These are phyloP conservation scores for Staphylotrichum tortipilum DNA, from an alignment of 495 filamentous ascomycete species.

Conservation along the genomic window DNA sequence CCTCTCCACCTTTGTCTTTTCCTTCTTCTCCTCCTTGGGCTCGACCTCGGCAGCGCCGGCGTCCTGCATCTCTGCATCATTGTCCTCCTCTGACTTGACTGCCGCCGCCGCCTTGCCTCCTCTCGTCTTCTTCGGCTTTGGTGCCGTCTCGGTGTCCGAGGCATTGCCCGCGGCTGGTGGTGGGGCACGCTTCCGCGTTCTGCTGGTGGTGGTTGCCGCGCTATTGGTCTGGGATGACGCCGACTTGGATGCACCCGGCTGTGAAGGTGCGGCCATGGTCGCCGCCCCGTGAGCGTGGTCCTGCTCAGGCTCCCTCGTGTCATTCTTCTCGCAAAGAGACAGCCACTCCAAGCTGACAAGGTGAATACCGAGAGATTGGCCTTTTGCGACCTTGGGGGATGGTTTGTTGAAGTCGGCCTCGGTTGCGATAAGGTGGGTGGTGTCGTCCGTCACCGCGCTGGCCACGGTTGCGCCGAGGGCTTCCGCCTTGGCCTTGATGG, in stretches of 20 bases:
- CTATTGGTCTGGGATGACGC: slow-evolving; percentile 2
- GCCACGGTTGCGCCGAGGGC: slow-evolving; percentile 42
- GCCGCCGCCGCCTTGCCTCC: slow-evolving; percentile 26
- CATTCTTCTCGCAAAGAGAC: slow-evolving; percentile 37
- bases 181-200: slow-evolving; percentile 18
- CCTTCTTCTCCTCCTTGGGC: slow-evolving; percentile 9
- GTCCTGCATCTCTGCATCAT: slow-evolving; percentile 10
- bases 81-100: slow-evolving; percentile 16
- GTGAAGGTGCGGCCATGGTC: background rate
- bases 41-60: slow-evolving; percentile 1
- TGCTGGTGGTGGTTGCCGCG: background rate
- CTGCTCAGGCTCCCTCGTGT: slow-evolving; percentile 29
- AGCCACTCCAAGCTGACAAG: slow-evolving; percentile 61
- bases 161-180: slow-evolving; percentile 5
- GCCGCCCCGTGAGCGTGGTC: slow-evolving; percentile 8
- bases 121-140: slow-evolving; percentile 17
- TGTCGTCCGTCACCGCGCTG: slow-evolving; percentile 36
- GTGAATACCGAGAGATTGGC: slow-evolving; percentile 38
- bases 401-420: slow-evolving; percentile 45
- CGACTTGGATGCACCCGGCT: slow-evolving; percentile 1
- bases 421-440: slow-evolving; percentile 55
- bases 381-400: slow-evolving; percentile 41
- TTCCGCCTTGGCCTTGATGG: slow-evolving; percentile 37
- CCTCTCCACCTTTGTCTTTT: slow-evolving; percentile 17
- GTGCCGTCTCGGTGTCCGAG: slow-evolving; percentile 6